Conservation (phyloP, 148 eudicot species). For the Nepenthes gracilis region DNA sequence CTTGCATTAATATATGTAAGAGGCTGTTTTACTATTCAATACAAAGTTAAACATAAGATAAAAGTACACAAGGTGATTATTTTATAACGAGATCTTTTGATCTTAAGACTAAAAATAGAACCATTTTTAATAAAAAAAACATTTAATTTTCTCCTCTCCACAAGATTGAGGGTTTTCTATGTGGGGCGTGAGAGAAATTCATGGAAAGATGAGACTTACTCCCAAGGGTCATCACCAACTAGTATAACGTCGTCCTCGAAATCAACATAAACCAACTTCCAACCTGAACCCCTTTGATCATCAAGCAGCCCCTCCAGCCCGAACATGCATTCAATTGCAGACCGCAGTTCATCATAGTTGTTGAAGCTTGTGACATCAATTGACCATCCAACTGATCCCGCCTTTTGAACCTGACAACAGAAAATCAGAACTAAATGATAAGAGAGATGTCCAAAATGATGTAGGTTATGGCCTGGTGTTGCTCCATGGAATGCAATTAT, state of each 20-base stretch:
- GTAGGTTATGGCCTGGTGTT: too few relatives aligned
- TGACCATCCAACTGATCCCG: conserved; percentile 95
- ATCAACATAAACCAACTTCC: conserved; percentile 95
- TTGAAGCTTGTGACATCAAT: conserved; percentile 86
- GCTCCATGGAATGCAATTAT: too few relatives aligned
- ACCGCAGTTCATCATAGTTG: conserved; percentile 67
- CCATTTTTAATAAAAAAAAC: too few relatives aligned
- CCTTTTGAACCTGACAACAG: conserved; percentile 70
- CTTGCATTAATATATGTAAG: too few relatives aligned
- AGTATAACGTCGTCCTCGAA: conserved; percentile 87
- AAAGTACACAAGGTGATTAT: too few relatives aligned
- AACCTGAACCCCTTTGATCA: conserved; percentile 54
- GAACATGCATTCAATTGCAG: conserved; percentile 85
- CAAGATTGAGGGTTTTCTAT: too few relatives aligned
- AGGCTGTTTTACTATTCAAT: too few relatives aligned
- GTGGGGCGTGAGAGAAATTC: too few relatives aligned
- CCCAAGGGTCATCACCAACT: conserved; percentile 98
- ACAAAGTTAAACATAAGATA: too few relatives aligned
- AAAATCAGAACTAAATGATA: background rate
- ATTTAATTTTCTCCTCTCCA: too few relatives aligned
- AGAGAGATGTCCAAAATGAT: background rate
- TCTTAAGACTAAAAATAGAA: too few relatives aligned
- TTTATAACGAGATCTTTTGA: too few relatives aligned
- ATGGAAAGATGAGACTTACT: conserved; percentile 43
- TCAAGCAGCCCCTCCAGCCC: conserved; percentile 72